phyloP scores from a whole-genome alignment of 2,329 filamentous ascomycete species.

The Nemania diffusa region DNA sequence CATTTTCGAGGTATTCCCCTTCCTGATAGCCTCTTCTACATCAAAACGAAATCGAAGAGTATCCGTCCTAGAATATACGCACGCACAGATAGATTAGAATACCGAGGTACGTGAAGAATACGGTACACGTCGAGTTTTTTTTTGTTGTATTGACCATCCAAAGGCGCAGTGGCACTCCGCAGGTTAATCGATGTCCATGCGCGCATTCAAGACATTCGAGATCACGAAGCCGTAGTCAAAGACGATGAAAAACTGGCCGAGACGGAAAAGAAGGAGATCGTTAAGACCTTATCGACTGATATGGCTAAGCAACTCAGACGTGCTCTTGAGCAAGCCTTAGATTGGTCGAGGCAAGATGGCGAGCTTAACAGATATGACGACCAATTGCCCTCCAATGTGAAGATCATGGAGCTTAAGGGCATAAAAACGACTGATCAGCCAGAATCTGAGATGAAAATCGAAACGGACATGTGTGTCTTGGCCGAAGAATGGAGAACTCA shows the following conservation, averaged over 20 bases:
- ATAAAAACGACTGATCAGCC: conserved; percentile 21
- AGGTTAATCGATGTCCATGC: conserved; percentile 44
- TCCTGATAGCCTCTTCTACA: conserved; percentile 47
- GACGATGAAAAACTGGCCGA: conserved; percentile 9
- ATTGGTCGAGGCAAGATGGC: conserved; percentile 46
- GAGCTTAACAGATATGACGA: conserved; percentile 35
- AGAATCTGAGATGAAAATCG: conserved; percentile 38
- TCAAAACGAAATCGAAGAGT: conserved; percentile 40
- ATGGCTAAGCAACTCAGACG: conserved; percentile 40
- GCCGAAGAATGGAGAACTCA: conserved; percentile 39
- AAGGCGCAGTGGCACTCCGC: conserved; percentile 43
- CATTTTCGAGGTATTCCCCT: conserved; percentile 48
- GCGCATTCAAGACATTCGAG: conserved; percentile 44
- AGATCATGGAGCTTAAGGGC: conserved; percentile 40
- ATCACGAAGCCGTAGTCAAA: conserved; percentile 28
- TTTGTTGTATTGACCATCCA: conserved; percentile 20
- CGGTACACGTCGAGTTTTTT: background rate
- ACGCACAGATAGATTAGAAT: conserved; percentile 43
- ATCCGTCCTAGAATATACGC: conserved; percentile 48
- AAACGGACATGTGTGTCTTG: conserved; percentile 38
- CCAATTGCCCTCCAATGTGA: conserved; percentile 40
- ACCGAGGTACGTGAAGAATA: conserved; percentile 43
- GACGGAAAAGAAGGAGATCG: conserved; percentile 18
- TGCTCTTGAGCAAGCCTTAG: conserved; percentile 39
- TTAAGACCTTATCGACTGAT: conserved; percentile 27